Conservation (phyloP, 371 early-diverging fungal species). For the Rhizopus arrhizus region DNA sequence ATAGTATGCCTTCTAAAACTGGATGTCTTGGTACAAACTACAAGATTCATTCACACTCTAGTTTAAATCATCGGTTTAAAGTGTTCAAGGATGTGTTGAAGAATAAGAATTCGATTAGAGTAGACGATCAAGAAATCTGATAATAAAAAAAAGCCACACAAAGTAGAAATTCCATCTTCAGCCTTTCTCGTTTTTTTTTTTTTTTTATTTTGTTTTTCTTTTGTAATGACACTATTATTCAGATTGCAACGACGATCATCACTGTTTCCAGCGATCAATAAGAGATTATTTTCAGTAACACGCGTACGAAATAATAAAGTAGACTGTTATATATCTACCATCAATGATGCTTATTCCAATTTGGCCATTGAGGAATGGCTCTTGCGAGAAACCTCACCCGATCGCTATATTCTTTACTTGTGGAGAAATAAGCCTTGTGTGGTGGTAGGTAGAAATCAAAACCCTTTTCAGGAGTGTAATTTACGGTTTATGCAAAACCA, state of each 20-base stretch:
- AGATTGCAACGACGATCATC: neutral
- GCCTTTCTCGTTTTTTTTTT: neutral
- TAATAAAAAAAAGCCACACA: conserved; percentile 8
- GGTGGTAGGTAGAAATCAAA: conserved; percentile 95
- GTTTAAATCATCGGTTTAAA: conserved; percentile 71
- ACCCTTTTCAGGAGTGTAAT: conserved; percentile 94
- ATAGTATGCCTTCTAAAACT: conserved; percentile 56
- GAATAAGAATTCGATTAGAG: neutral
- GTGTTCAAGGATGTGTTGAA: conserved; percentile 36
- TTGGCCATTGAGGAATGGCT: conserved; percentile 94
- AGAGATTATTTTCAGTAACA: conserved; percentile 3
- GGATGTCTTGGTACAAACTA: conserved; percentile 72
- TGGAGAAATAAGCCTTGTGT: conserved; percentile 90
- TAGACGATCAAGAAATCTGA: conserved; percentile 25
- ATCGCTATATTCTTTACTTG: conserved; percentile 73
- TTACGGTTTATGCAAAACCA: conserved; percentile 65
- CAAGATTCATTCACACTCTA: conserved; percentile 71
- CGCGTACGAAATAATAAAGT: conserved; percentile 27
- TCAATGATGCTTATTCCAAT: conserved; percentile 83
- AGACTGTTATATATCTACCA: conserved; percentile 63
- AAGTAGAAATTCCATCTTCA: neutral
- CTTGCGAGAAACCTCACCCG: conserved; percentile 67
- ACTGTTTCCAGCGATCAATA: neutral
- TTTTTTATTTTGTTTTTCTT: neutral
- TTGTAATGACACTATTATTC: too few relatives aligned